Evolutionary conservation across 257 asterid genomes (phyloP).

Genomic region (Cruciata laevipes): DNA sequence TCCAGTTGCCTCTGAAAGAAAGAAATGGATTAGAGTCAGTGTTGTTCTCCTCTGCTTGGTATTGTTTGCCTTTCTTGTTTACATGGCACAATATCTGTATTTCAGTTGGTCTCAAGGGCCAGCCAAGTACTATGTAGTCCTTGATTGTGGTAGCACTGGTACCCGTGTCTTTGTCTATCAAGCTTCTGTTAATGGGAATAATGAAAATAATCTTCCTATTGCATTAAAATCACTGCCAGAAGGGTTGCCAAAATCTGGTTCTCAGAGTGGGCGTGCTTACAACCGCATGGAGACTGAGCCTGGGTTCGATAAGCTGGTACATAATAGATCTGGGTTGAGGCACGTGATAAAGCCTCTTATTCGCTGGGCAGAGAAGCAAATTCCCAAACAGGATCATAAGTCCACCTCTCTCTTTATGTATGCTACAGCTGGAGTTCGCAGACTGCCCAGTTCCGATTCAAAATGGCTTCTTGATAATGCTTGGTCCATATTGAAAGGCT

Average conservation of each 20-base stretch:
- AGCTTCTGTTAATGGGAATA: constrained; percentile 49
- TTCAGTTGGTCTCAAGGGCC: constrained; percentile 53
- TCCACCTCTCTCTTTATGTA: constrained; percentile 73
- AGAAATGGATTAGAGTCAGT: constrained; percentile 49
- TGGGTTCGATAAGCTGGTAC: constrained; percentile 91
- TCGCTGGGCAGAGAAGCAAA: constrained; percentile 91
- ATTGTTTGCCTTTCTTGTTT: constrained; percentile 45
- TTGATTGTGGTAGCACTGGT: constrained; percentile 99
- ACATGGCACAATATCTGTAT: constrained; percentile 37
- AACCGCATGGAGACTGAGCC: constrained; percentile 98
- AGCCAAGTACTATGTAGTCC: constrained; percentile 69
- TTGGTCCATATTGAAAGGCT: constrained; percentile 65
- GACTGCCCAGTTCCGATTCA: constrained; percentile 81
- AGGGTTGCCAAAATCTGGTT: constrained; percentile 48
- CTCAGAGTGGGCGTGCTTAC: constrained; percentile 76
- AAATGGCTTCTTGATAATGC: constrained; percentile 90
- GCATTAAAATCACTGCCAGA: constrained; percentile 70
- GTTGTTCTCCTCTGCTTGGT: constrained; percentile 55
- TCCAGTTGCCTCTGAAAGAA: constrained; percentile 35
- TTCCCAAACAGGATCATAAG: constrained; percentile 67
- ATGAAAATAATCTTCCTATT: constrained; percentile 63
- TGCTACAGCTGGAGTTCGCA: constrained; percentile 97
- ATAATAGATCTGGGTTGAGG: constrained; percentile 59
- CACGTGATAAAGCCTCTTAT: constrained; percentile 65
- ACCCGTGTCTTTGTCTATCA: constrained; percentile 89